Conservation (phyloP, 2,329 filamentous ascomycete genomes). For the Thermochaetoides dissita region DNA sequence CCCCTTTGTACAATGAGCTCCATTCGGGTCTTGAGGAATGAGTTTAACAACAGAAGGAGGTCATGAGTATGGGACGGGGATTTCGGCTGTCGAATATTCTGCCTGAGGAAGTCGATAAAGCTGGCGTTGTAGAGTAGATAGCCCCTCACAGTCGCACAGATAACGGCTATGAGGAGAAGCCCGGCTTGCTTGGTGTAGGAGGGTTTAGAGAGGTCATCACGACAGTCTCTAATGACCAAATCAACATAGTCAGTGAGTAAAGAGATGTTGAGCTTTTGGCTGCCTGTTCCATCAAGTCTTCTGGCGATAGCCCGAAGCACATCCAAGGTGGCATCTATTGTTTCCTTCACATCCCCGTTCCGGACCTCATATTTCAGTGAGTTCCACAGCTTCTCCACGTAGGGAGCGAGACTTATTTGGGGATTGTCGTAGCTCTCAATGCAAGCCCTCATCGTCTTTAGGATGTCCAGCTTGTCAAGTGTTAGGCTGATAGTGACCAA, state of each 20-base stretch:
- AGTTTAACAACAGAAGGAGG: slow-evolving; percentile 36
- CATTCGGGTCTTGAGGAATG: slow-evolving; percentile 33
- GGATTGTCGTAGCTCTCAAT: slow-evolving; percentile 34
- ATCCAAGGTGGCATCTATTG: slow-evolving; percentile 40
- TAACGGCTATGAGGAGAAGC: slow-evolving; percentile 35
- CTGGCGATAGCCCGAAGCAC: slow-evolving; percentile 36
- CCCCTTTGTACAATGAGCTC: slow-evolving; percentile 21
- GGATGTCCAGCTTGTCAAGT: slow-evolving; percentile 35
- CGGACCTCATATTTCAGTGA: slow-evolving; percentile 51
- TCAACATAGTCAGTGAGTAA: slow-evolving; percentile 26
- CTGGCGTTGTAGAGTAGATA: slow-evolving; percentile 34
- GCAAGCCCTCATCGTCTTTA: slow-evolving; percentile 41
- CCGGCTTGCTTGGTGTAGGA: slow-evolving; percentile 39
- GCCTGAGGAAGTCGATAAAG: slow-evolving; percentile 33
- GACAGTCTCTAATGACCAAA: slow-evolving; percentile 37
- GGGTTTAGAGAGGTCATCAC: slow-evolving; percentile 37
- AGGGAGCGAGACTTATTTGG: slow-evolving; percentile 32
- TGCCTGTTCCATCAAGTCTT: slow-evolving; percentile 25
- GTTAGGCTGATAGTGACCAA: not conserved
- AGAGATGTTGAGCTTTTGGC: slow-evolving; percentile 12
- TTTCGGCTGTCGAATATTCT: slow-evolving; percentile 36
- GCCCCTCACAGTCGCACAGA: slow-evolving; percentile 32
- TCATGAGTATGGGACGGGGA: slow-evolving; percentile 37
- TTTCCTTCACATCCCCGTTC: slow-evolving; percentile 45
- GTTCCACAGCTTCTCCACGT: slow-evolving; percentile 38